phyloP scores from a whole-genome alignment of 176 grass and related monocot genomes.

The Phoenix roebelenii region DNA sequence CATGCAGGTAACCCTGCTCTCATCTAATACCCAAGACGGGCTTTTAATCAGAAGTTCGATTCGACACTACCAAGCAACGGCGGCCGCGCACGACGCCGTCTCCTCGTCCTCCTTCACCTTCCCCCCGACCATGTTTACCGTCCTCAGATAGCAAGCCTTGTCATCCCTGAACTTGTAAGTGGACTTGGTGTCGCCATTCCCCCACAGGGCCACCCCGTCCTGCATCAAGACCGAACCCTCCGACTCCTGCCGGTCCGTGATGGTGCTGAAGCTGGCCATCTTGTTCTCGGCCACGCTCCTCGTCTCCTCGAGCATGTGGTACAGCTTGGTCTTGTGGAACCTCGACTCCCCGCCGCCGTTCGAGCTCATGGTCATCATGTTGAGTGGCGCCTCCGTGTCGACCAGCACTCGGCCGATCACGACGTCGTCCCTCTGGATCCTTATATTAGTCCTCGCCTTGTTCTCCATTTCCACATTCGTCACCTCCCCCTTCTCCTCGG shows the following conservation, averaged over 20 bases:
- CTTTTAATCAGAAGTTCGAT: too few species aligned
- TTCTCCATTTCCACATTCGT: constrained; percentile 4
- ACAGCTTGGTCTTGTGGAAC: constrained; percentile 16
- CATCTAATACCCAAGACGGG: too few species aligned
- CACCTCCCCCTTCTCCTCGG: constrained; percentile 8
- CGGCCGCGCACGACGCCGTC: neutral
- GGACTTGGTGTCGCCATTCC: constrained; percentile 10
- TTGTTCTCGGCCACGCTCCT: constrained; percentile 5
- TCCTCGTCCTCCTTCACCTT: constrained; percentile 11
- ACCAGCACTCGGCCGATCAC: constrained; percentile 1
- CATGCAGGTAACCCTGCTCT: too few species aligned
- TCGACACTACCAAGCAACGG: too few species aligned
- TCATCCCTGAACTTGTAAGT: constrained; percentile 7
- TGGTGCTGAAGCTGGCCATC: neutral
- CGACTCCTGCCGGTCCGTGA: constrained; percentile 7
- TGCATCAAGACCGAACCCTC: constrained; percentile 8
- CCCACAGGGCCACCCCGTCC: constrained; percentile 5
- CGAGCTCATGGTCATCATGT: constrained; percentile 1
- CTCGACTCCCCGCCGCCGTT: constrained; percentile 5
- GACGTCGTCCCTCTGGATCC: neutral
- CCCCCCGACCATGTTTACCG: constrained; percentile 5
- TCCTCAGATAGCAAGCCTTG: constrained; percentile 6
- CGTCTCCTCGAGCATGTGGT: constrained; percentile 4
- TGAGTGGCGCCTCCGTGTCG: constrained; percentile 3
- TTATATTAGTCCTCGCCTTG: constrained; percentile 1